Percentiles rank a stretch among this genome's conserved stretches.
Conservation (phyloP, 305 asterid genomes). For the Solanum aculeatissimum region DNA sequence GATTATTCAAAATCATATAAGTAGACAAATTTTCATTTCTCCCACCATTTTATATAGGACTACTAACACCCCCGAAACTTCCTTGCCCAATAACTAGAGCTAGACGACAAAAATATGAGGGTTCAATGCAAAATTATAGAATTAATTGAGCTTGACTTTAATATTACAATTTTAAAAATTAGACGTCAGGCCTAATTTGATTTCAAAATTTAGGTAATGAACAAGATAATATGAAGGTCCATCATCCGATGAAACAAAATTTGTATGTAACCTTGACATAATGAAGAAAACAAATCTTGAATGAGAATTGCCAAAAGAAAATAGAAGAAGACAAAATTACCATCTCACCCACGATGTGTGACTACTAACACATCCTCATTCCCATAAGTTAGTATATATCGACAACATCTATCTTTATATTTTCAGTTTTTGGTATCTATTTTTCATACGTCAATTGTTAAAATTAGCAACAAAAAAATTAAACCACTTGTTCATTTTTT, state of each 20-base stretch:
- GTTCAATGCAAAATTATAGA: neutral
- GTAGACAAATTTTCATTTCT: neutral
- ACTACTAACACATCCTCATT: neutral
- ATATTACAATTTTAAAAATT: neutral
- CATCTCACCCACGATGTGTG: neutral
- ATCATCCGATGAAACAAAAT: neutral
- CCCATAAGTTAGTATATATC: neutral
- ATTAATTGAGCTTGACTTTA: neutral
- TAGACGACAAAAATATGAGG: neutral
- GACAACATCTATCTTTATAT: neutral
- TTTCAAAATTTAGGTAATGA: neutral
- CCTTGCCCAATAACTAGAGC: neutral
- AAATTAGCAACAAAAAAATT: neutral
- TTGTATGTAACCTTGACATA: neutral
- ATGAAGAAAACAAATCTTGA: neutral
- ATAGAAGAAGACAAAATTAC: neutral
- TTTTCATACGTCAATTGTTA: neutral
- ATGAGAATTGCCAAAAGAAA: neutral
- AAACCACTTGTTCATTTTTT: neutral
- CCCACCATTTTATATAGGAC: neutral
- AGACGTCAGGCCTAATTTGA: neutral
- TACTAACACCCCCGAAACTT: neutral
- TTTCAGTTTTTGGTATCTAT: neutral
- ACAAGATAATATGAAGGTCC: neutral
- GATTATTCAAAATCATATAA: neutral